Percentiles rank a stretch among this genome's conserved stretches.
Evolutionary conservation across 2,329 filamentous ascomycete genomes (phyloP).

Genomic region (Ophiostoma sp.): DNA sequence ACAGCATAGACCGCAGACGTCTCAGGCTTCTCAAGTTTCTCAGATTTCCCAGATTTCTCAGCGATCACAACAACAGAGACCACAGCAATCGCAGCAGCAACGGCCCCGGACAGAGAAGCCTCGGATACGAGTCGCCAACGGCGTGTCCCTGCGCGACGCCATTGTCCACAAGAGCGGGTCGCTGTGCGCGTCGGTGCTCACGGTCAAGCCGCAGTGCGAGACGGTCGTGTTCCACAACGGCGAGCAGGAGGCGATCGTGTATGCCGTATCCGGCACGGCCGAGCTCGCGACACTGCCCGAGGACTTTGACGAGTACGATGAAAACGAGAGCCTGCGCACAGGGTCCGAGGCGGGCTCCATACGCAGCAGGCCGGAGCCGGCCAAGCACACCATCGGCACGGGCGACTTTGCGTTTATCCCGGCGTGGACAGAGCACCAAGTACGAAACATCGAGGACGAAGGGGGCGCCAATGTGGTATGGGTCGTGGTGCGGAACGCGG

Average conservation of each 20-base stretch:
- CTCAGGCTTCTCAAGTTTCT: background rate
- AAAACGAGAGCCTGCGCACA: conserved; percentile 41
- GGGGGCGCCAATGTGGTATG: conserved; percentile 49
- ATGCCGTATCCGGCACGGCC: conserved; percentile 57
- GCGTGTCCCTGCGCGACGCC: conserved; percentile 39
- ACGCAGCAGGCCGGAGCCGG: conserved; percentile 35
- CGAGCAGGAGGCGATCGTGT: conserved; percentile 65
- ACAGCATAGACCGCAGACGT: too few species aligned
- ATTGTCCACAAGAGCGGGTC: conserved; percentile 58
- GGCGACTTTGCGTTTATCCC: conserved; percentile 69
- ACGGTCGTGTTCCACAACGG: conserved; percentile 65
- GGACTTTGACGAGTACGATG: conserved; percentile 44
- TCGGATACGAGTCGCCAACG: conserved; percentile 7
- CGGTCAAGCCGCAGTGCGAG: conserved; percentile 55
- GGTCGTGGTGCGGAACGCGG: conserved; percentile 59
- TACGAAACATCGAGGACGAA: conserved; percentile 54
- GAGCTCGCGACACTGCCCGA: conserved; percentile 52
- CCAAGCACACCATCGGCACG: conserved; percentile 51
- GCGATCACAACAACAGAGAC: background rate
- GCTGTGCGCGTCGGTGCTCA: conserved; percentile 64
- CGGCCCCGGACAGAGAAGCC: background rate
- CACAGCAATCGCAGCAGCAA: background rate
- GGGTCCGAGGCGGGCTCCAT: conserved; percentile 38
- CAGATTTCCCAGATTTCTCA: background rate
- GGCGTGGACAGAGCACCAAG: conserved; percentile 64